Evolutionary conservation across 305 asterid genomes (phyloP).

Genomic region (Andrographis paniculata): DNA sequence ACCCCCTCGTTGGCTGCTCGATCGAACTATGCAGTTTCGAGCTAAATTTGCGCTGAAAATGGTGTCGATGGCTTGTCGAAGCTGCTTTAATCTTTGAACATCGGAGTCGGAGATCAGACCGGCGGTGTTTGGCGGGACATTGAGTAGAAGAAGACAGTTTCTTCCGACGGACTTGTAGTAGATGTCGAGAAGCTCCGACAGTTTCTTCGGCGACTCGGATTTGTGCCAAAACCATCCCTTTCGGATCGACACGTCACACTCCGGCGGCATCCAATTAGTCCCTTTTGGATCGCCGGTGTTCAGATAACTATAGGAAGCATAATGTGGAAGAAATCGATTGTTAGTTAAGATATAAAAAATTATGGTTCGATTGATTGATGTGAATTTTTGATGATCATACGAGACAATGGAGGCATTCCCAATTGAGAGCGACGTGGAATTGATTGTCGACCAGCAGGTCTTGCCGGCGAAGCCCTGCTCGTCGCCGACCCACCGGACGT

Average conservation of each 20-base stretch:
- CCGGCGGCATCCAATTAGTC: slow-evolving; percentile 79
- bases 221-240: slow-evolving; percentile 91
- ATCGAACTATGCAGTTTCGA: slow-evolving; percentile 26
- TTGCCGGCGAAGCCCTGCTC: slow-evolving; percentile 72
- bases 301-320: slow-evolving; percentile 56
- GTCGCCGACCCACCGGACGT: slow-evolving; percentile 81
- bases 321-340: too few species aligned
- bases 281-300: slow-evolving; percentile 73
- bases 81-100: slow-evolving; percentile 42
- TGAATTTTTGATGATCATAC: slow-evolving; percentile 19
- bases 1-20: slow-evolving; percentile 73
- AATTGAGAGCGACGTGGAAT: slow-evolving; percentile 61
- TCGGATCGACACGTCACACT: slow-evolving; percentile 85
- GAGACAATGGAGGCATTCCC: slow-evolving; percentile 44
- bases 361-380: too few species aligned
- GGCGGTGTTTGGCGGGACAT: slow-evolving; percentile 77
- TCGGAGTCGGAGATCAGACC: slow-evolving; percentile 69
- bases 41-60: slow-evolving; percentile 59
- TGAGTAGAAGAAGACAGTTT: slow-evolving; percentile 70
- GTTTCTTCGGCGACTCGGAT: slow-evolving; percentile 53
- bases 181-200: slow-evolving; percentile 44
- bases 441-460: slow-evolving; percentile 92
- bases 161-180: slow-evolving; percentile 90
- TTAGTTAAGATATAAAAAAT: too few species aligned
- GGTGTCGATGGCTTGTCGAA: slow-evolving; percentile 49